phyloP scores from a whole-genome alignment of 2,329 filamentous ascomycete genomes.

The Hymenoscyphus scutula region DNA sequence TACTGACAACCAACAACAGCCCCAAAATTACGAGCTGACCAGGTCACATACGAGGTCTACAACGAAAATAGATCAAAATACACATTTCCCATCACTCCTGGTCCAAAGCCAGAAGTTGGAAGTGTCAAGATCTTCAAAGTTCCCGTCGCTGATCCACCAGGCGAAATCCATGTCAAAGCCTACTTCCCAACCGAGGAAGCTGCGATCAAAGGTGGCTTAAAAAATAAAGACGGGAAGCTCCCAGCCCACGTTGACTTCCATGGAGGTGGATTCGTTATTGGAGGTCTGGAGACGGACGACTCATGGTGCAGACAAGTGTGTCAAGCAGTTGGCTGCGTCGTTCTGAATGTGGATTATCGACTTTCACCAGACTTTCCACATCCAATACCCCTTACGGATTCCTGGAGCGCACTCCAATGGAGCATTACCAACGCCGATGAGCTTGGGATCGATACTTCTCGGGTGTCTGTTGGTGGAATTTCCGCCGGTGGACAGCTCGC shows the following conservation, averaged over 20 bases:
- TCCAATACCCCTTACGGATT: conserved; percentile 44
- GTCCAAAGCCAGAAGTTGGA: conserved; percentile 22
- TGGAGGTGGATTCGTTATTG: conserved; percentile 28
- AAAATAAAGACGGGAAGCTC: conserved; percentile 16
- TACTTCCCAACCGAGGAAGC: conserved; percentile 23
- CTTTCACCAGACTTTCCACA: conserved; percentile 47
- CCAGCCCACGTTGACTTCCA: conserved; percentile 27
- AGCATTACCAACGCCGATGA: conserved; percentile 19
- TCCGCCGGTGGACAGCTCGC: conserved; percentile 25
- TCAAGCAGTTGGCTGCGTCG: conserved; percentile 28
- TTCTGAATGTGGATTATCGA: conserved; percentile 42
- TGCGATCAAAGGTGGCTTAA: conserved; percentile 16
- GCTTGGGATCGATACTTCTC: conserved; percentile 18
- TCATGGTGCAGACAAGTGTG: conserved; percentile 26
- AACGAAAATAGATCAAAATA: conserved; percentile 26
- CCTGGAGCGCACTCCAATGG: conserved; percentile 46
- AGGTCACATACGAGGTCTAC: conserved; percentile 28
- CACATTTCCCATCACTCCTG: conserved; percentile 23
- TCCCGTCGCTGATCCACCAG: conserved; percentile 20
- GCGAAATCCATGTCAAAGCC: conserved; percentile 23
- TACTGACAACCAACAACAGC: conserved; percentile 15
- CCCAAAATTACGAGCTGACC: conserved; percentile 23
- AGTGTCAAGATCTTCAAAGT: conserved; percentile 17
- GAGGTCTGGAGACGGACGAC: conserved; percentile 22
- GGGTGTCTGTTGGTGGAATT: conserved; percentile 23